A percentile compares a stretch with the other conserved stretches of the same genome.
These are phyloP conservation scores for Prunus kanzakura DNA, from an alignment of 306 rosid genomes.

Conservation along the genomic window DNA sequence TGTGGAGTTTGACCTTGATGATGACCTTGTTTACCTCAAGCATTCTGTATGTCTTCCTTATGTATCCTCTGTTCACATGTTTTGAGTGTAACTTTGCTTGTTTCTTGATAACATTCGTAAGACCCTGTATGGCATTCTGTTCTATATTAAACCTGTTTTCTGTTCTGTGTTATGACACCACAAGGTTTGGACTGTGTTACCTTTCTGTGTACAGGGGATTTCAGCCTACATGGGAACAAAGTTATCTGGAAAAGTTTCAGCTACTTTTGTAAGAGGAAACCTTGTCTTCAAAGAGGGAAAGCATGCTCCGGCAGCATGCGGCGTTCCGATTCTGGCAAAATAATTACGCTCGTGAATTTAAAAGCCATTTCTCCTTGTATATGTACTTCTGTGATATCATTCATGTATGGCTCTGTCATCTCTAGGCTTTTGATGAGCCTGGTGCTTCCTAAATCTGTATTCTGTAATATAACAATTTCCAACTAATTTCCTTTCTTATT, in stretches of 20 bases:
- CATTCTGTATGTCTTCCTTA: slow-evolving; percentile 57
- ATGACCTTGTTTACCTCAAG: slow-evolving; percentile 53
- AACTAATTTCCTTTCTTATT: background rate
- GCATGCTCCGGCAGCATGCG: slow-evolving; percentile 79
- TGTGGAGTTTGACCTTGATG: slow-evolving; percentile 56
- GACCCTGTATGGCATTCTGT: background rate
- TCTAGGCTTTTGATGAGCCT: background rate
- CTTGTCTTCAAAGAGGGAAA: slow-evolving; percentile 68
- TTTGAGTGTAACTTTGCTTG: background rate
- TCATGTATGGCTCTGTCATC: background rate
- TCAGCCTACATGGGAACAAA: slow-evolving; percentile 87
- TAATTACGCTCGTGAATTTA: background rate
- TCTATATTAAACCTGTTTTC: background rate
- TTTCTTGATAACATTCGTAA: background rate
- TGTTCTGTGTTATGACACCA: no score
- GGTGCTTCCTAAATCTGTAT: background rate
- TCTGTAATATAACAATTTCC: background rate
- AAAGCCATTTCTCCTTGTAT: background rate
- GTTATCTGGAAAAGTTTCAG: slow-evolving; percentile 69
- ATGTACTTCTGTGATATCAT: background rate
- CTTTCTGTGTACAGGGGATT: slow-evolving; percentile 35
- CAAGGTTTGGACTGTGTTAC: no score
- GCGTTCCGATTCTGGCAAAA: slow-evolving; percentile 66
- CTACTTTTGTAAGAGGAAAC: slow-evolving; percentile 89
- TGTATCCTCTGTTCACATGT: background rate